Evolutionary conservation across 768 basidiomycete genomes (phyloP).

Genomic region (Mrakia frigida): DNA sequence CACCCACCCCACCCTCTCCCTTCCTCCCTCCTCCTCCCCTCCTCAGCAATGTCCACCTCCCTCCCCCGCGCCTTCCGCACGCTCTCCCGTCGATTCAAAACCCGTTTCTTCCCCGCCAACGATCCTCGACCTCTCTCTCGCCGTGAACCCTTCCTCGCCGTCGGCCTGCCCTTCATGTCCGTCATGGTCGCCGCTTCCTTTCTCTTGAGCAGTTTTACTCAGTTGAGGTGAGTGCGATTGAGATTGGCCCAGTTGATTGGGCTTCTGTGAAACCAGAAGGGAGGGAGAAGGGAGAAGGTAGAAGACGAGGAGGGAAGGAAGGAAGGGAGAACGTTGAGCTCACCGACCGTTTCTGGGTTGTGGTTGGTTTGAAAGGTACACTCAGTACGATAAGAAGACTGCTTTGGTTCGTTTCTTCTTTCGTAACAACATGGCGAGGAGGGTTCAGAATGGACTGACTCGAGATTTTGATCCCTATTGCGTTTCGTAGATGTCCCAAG

Average conservation of each 20-base stretch:
- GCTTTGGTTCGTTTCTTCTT: not conserved
- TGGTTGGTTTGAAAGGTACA: not conserved
- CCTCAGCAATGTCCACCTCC: not conserved
- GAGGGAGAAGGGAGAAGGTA: not conserved
- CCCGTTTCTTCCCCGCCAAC: constrained; percentile 32
- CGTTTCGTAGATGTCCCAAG: constrained; percentile 61
- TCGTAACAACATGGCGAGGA: no score
- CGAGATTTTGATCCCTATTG: not conserved
- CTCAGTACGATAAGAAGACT: not conserved
- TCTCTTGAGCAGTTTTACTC: constrained; percentile 73
- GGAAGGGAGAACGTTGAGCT: not conserved
- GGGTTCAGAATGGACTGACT: not conserved
- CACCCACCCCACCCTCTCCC: no score
- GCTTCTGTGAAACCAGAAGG: no score
- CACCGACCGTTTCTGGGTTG: not conserved
- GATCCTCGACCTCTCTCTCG: constrained; percentile 34
- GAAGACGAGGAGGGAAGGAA: not conserved
- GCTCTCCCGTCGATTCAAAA: constrained; percentile 12
- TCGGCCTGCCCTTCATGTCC: constrained; percentile 80
- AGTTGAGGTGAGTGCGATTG: constrained; percentile 54
- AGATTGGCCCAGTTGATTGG: no score
- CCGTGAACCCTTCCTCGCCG: constrained; percentile 49
- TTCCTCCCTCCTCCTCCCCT: not conserved
- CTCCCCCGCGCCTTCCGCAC: not conserved
- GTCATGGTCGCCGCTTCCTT: constrained; percentile 83